Base-by-base conservation (phyloP, 352 stramenopile genomes). In the Pythium insidiosum region DNA sequence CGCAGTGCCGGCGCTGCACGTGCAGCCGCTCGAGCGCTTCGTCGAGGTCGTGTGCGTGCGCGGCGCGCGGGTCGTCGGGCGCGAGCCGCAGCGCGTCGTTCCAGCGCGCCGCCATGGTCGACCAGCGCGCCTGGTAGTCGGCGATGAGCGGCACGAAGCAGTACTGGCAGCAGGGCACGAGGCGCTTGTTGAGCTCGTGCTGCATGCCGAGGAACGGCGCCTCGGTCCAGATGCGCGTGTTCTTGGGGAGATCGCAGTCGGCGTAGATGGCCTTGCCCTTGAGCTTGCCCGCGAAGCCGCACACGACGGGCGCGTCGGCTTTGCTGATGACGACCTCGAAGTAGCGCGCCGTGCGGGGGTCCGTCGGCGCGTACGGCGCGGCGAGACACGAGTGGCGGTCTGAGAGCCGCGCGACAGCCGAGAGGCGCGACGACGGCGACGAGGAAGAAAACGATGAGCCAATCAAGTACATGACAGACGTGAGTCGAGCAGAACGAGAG, bases 191-290 rank as follows among this genome's bases (percentile, higher is more conserved):
- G 6, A 30, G 16, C 41, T 79, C 67, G 50, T 84, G 66, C 58
- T 87, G 77, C 70, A 90, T 84, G 39, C 69, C 77, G 21, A 90
- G 61, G 26, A 84, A 73, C 2, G 77, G 72, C 25, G 66, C 47
- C 45, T 90, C 77, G 42, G 68, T 88, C 74, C 75, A 88, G 30
- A 90, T 77, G 5, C 56, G 49, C 5, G 56, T 63, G 20, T 63
- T 47, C 34, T 63, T 66, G 16, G 63, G 54, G 16, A 88, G 41
- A n/a, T 77, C 62, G 25, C 30, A 30, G 29, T 76, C 61, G 7
- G 73, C 71, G 60, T 80, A 85, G 47, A 86, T 83, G 33, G 76
- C 73, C 29, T 88, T 88, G 42, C 76, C 76, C 42, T 85, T 88
- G 38, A 77, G 47, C 18, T 63, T 61, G 6, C 74, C 73, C 6